Base-by-base conservation (phyloP, 352 stramenopile species). In the Globisporangium emineosum region DNA sequence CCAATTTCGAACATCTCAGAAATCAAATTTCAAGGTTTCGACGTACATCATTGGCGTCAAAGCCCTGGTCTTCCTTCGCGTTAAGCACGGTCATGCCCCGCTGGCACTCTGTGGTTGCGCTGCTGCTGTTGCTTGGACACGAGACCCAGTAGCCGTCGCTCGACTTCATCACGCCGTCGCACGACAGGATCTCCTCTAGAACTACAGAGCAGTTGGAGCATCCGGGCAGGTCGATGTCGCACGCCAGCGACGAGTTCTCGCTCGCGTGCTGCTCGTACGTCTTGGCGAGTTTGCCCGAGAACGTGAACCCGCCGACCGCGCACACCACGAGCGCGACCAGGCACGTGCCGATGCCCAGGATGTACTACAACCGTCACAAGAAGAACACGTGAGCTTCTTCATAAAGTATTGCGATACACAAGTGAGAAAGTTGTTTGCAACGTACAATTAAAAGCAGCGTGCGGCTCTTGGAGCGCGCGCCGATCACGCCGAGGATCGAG, bases 131-230 rank as follows among this genome's bases (percentile, higher is more conserved):
- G 5, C 42, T 59, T 37, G 64, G 63, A 66, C 83, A 93, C 1
- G 75, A 75, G 2, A 75, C 56, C 81, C 79, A 90, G 45, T 68
- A 73, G 37, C 68, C 78, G 37, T 76, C 51, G 15, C 13, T 53
- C 13, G 72, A 57, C 17, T 72, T 70, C 21, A 70, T 77, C 37
- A 80, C 75, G 33, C 83, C 83, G 50, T 77, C 47, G 37, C 82
- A 91, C 25, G 55, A 27, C 30, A 70, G 60, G 55, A 80, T 66
- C 17, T 78, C 57, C 0, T 64, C 57, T 0, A 61, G 43, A 0
- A 74, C 51, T 37, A 71, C 66, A 2, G 84, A 90, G 67, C 86
- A 95, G 60, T 95, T 95, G 52, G 79, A 81, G 70, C 86, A 95
- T n/a, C 81, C 79, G 0, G 69, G 64, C 5, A 95, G 71, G 29